phyloP scores from a whole-genome alignment of 306 rosid species.

The Morella rubra region DNA sequence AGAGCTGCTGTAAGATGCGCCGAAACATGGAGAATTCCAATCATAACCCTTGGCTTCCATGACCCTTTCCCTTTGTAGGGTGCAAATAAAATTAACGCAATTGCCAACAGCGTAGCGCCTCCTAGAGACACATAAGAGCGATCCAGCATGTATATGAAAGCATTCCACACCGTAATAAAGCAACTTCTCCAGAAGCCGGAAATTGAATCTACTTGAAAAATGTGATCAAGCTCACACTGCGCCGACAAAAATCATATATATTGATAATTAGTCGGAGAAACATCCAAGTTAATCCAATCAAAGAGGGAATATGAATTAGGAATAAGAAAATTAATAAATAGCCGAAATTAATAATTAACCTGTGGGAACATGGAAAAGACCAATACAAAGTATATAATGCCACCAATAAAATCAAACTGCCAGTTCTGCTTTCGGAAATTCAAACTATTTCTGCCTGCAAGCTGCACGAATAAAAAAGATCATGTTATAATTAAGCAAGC shows the following conservation, averaged over 20 bases:
- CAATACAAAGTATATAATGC: slow-evolving; percentile 82
- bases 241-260: slow-evolving; percentile 32
- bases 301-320: too few relatives aligned
- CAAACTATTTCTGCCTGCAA: slow-evolving; percentile 86
- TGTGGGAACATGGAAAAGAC: slow-evolving; percentile 94
- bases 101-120: slow-evolving; percentile 61
- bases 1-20: slow-evolving; percentile 85
- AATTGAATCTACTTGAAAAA: slow-evolving; percentile 72
- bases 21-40: slow-evolving; percentile 87
- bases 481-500: too few relatives aligned
- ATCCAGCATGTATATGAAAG: slow-evolving; percentile 66
- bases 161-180: slow-evolving; percentile 76
- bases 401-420: slow-evolving; percentile 98
- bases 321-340: slow-evolving; percentile 7
- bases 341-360: too few relatives aligned
- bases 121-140: slow-evolving; percentile 66
- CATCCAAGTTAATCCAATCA: too few relatives aligned
- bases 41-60: slow-evolving; percentile 61
- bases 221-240: slow-evolving; percentile 85
- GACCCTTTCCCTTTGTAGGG: slow-evolving; percentile 86
- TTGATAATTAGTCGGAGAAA: too few relatives aligned
- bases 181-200: slow-evolving; percentile 67
- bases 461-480: slow-evolving; percentile 49
- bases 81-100: slow-evolving; percentile 67
- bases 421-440: slow-evolving; percentile 94